phyloP scores from a whole-genome alignment of 106 monocot genomes.

The Dioscorea alata region DNA sequence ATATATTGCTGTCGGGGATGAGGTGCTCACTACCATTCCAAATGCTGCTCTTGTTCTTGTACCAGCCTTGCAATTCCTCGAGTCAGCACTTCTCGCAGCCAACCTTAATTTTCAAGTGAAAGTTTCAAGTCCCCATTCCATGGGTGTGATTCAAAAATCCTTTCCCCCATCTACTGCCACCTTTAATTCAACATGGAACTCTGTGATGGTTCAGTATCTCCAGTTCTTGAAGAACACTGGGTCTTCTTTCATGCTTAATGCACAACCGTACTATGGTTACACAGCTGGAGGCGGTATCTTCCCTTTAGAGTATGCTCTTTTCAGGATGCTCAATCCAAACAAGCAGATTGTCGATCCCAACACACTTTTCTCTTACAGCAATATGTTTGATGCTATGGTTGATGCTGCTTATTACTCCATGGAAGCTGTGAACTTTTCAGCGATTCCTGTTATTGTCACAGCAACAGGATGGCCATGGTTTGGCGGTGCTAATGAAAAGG shows the following conservation, averaged over 20 bases:
- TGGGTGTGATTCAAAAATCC: slow-evolving; percentile 57
- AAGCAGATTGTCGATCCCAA: slow-evolving; percentile 79
- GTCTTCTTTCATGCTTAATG: slow-evolving; percentile 87
- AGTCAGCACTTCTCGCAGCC: slow-evolving; percentile 77
- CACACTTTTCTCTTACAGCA: slow-evolving; percentile 57
- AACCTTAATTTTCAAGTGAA: slow-evolving; percentile 82
- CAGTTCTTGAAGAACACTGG: slow-evolving; percentile 79
- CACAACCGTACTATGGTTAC: slow-evolving; percentile 75
- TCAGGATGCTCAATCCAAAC: slow-evolving; percentile 41
- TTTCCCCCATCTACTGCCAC: slow-evolving; percentile 83
- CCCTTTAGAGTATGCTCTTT: slow-evolving; percentile 78
- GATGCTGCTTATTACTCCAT: slow-evolving; percentile 87
- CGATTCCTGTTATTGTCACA: slow-evolving; percentile 71
- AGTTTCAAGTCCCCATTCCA: slow-evolving; percentile 69
- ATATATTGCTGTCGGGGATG: slow-evolving; percentile 73
- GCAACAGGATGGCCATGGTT: slow-evolving; percentile 84
- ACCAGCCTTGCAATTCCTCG: slow-evolving; percentile 79
- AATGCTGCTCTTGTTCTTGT: slow-evolving; percentile 72
- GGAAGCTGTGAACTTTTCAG: slow-evolving; percentile 67
- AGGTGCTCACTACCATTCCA: slow-evolving; percentile 70
- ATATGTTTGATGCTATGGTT: slow-evolving; percentile 95
- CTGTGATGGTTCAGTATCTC: slow-evolving; percentile 52
- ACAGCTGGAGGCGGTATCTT: slow-evolving; percentile 58
- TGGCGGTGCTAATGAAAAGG: slow-evolving; percentile 51
- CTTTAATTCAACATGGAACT: slow-evolving; percentile 83